A percentile compares a stretch with the other conserved stretches of the same genome.
These are phyloP conservation scores for Aphanomyces invadans DNA, from an alignment of 352 stramenopile species.

Conservation along the genomic window DNA sequence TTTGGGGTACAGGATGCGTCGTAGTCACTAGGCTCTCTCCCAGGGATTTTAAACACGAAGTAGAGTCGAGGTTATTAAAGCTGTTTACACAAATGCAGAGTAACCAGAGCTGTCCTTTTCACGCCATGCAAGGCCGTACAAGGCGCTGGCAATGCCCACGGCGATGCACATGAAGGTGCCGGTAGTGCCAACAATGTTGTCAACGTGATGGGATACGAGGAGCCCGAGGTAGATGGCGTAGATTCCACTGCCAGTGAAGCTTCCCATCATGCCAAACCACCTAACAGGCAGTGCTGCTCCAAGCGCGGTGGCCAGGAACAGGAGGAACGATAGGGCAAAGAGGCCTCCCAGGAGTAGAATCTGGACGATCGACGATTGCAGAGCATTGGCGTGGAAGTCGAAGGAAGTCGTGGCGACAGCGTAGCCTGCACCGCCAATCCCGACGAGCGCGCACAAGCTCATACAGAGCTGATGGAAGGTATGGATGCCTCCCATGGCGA, in stretches of 20 bases:
- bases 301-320: conserved; percentile 3
- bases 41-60: no score
- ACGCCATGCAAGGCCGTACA: background rate
- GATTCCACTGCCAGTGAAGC: background rate
- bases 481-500: background rate
- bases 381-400: background rate
- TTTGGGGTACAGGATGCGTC: background rate
- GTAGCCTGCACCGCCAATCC: background rate
- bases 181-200: background rate
- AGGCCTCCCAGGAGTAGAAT: background rate
- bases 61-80: no score
- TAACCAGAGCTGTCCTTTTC: conserved; percentile 2
- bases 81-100: background rate
- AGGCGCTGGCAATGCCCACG: conserved; percentile 1
- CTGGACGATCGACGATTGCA: background rate
- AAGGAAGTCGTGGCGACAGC: background rate
- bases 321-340: conserved; percentile 1
- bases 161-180: background rate
- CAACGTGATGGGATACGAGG: background rate
- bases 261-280: conserved; percentile 5
- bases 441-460: background rate
- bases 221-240: conserved; percentile 12
- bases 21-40: no score
- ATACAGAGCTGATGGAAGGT: conserved; percentile 4
- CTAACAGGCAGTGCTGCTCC: background rate